Conservation (phyloP, 2,329 filamentous ascomycete genomes). For the Coniella lustricola region DNA sequence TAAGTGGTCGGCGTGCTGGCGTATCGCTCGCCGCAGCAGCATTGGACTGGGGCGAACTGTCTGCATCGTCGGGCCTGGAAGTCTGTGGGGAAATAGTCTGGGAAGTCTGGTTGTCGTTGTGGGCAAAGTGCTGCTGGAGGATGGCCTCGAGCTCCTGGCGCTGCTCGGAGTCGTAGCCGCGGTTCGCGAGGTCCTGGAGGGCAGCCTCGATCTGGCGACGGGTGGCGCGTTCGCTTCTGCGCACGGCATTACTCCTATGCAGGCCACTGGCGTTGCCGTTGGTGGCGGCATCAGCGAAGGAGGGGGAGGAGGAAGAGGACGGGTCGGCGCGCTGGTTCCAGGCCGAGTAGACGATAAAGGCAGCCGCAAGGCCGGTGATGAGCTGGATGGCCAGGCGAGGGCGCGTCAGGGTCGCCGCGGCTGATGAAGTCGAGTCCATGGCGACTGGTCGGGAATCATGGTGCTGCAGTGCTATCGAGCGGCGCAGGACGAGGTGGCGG, state of each 20-base stretch:
- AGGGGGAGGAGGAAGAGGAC: slow-evolving; percentile 23
- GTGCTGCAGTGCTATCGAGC: slow-evolving; percentile 6
- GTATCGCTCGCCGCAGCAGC: slow-evolving; percentile 27
- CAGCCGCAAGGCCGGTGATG: slow-evolving; percentile 48
- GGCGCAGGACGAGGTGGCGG: slow-evolving; percentile 1
- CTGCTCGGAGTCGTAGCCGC: slow-evolving; percentile 12
- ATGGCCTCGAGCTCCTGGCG: slow-evolving; percentile 11
- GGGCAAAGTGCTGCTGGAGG: slow-evolving; percentile 7
- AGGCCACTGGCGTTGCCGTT: slow-evolving; percentile 28
- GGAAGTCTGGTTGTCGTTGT: background rate
- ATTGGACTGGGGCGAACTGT: slow-evolving; percentile 32
- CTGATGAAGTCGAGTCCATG: slow-evolving; percentile 25
- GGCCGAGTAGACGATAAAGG: slow-evolving; percentile 51
- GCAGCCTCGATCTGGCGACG: slow-evolving; percentile 21
- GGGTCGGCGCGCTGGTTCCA: slow-evolving; percentile 33
- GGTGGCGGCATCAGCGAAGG: slow-evolving; percentile 19
- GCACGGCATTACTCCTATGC: slow-evolving; percentile 62
- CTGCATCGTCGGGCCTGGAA: slow-evolving; percentile 35
- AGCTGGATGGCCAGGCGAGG: slow-evolving; percentile 49
- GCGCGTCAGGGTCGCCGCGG: slow-evolving; percentile 48
- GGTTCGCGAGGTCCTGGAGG: slow-evolving; percentile 24
- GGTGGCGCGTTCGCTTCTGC: slow-evolving; percentile 23
- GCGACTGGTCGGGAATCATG: slow-evolving; percentile 11
- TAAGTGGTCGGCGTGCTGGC: slow-evolving; percentile 18
- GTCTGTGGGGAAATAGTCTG: slow-evolving; percentile 22